Percentiles rank a stretch among this genome's conserved stretches.
phyloP scores from a whole-genome alignment of 2,329 filamentous ascomycete species.

The Alternaria rosae region DNA sequence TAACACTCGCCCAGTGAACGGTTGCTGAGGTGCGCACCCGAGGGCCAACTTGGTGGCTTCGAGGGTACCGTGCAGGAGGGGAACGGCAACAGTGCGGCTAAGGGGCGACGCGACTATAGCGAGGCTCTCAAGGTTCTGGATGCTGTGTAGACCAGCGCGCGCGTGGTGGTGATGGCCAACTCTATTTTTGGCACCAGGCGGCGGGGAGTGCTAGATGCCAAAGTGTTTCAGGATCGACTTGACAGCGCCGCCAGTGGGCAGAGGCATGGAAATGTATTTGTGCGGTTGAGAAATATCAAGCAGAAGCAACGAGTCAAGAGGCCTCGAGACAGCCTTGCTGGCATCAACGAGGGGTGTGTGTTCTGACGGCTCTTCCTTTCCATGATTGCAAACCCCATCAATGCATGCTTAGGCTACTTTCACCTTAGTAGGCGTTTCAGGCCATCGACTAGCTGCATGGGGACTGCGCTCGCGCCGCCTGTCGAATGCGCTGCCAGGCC shows the following conservation, averaged over 20 bases:
- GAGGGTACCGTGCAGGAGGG: conserved; percentile 17
- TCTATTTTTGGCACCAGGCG: conserved; percentile 40
- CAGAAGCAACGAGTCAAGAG: not conserved
- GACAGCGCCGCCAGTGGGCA: conserved; percentile 21
- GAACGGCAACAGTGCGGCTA: conserved; percentile 10
- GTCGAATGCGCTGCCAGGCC: conserved; percentile 1
- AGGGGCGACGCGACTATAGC: conserved; percentile 17
- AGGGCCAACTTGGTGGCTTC: conserved; percentile 16
- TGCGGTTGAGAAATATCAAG: not conserved
- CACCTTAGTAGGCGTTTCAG: conserved; percentile 27
- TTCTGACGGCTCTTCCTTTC: conserved; percentile 26
- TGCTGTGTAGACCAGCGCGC: conserved; percentile 18
- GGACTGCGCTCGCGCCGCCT: conserved; percentile 1
- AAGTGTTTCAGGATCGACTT: conserved; percentile 37
- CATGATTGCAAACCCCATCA: conserved; percentile 20
- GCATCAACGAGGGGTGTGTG: conserved; percentile 24
- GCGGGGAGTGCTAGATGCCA: conserved; percentile 35
- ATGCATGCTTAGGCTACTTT: conserved; percentile 27
- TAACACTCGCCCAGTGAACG: conserved; percentile 49
- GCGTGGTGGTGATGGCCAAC: conserved; percentile 23
- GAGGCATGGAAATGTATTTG: conserved; percentile 1
- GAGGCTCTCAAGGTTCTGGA: conserved; percentile 8
- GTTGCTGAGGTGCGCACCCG: conserved; percentile 24
- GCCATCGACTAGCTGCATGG: conserved; percentile 7
- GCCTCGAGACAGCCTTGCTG: conserved; percentile 16